Conservation (phyloP, 2,329 filamentous ascomycete genomes). For the Calonectria fujianensis region DNA sequence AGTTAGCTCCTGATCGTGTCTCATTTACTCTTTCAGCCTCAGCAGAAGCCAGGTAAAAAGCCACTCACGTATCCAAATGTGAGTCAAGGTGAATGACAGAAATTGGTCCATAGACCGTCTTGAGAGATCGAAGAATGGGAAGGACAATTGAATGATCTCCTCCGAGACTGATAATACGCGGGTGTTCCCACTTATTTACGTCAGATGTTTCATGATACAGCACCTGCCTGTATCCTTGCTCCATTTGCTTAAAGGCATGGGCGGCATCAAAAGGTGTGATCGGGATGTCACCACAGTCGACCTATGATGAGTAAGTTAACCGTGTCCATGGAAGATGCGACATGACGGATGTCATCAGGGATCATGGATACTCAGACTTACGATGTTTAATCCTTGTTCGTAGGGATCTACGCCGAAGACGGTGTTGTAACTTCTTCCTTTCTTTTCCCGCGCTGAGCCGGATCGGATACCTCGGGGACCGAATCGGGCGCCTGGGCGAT, state of each 20-base stretch:
- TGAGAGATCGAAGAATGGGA: slow-evolving; percentile 19
- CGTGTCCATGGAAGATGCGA: neutral
- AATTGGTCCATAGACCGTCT: slow-evolving; percentile 27
- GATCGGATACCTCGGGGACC: slow-evolving; percentile 30
- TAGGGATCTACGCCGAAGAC: slow-evolving; percentile 8
- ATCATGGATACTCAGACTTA: neutral
- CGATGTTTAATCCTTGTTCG: neutral
- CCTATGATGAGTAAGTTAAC: slow-evolving; percentile 14
- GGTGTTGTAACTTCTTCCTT: slow-evolving; percentile 20
- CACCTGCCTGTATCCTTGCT: slow-evolving; percentile 26
- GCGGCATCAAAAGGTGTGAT: slow-evolving; percentile 35
- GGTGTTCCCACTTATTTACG: slow-evolving; percentile 18
- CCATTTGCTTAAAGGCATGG: slow-evolving; percentile 35
- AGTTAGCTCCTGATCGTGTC: neutral
- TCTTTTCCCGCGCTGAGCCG: slow-evolving; percentile 20
- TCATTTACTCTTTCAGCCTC: too few relatives aligned
- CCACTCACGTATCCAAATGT: slow-evolving; percentile 27
- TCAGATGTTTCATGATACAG: slow-evolving; percentile 3
- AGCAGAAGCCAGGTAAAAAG: too few relatives aligned
- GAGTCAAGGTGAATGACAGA: slow-evolving; percentile 33
- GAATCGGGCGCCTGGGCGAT: slow-evolving; percentile 29
- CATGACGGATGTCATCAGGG: neutral
- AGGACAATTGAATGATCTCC: slow-evolving; percentile 31
- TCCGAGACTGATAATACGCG: slow-evolving; percentile 30
- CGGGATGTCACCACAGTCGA: slow-evolving; percentile 33